These are phyloP conservation scores for Mycena capillaripes DNA, from an alignment of 768 basidiomycete species.

Conservation along the genomic window DNA sequence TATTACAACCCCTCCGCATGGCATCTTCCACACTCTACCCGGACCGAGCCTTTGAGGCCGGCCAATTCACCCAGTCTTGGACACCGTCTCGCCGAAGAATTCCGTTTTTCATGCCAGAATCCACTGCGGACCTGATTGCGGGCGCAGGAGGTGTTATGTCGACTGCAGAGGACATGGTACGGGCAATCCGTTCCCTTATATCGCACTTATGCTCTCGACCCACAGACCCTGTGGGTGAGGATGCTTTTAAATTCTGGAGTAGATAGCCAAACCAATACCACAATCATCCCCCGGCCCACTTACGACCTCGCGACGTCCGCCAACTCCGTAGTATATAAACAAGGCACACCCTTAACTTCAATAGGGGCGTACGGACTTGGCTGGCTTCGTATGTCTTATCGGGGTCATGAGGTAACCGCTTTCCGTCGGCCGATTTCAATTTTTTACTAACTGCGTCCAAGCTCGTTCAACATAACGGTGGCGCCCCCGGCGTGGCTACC, in stretches of 20 bases:
- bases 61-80: slow-evolving; percentile 40
- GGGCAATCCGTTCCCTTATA: slow-evolving; percentile 18
- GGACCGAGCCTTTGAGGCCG: slow-evolving; percentile 45
- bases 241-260: slow-evolving; percentile 52
- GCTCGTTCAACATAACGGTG: slow-evolving; percentile 52
- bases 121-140: slow-evolving; percentile 41
- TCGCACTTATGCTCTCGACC: not conserved
- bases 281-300: slow-evolving; percentile 48
- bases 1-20: slow-evolving; percentile 59
- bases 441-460: slow-evolving; percentile 25
- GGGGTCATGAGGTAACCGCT: slow-evolving; percentile 54
- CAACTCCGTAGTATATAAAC: slow-evolving; percentile 39
- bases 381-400: slow-evolving; percentile 55
- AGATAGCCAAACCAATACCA: slow-evolving; percentile 44
- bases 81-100: slow-evolving; percentile 29
- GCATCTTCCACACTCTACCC: slow-evolving; percentile 53
- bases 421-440: not conserved
- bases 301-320: slow-evolving; percentile 37
- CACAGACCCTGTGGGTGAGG: slow-evolving; percentile 56
- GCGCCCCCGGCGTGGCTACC: slow-evolving; percentile 50
- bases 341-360: slow-evolving; percentile 40
- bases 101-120: slow-evolving; percentile 39
- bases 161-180: slow-evolving; percentile 57
- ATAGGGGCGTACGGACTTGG: slow-evolving; percentile 57
- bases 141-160: slow-evolving; percentile 62